Base-by-base conservation (phyloP, 2,329 filamentous ascomycete species). In the Fusarium pseudonygamai region DNA sequence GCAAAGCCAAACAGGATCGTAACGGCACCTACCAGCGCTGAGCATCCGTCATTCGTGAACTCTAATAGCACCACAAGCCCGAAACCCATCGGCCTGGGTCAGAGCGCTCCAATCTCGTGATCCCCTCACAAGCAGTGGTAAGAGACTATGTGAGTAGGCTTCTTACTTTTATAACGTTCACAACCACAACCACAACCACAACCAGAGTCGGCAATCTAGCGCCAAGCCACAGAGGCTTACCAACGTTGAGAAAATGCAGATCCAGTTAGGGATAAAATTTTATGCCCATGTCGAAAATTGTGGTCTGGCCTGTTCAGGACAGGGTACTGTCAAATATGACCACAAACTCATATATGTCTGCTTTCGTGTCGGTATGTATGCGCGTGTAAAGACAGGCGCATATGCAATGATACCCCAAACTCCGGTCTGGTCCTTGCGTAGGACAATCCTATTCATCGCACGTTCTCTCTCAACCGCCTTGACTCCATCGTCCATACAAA, bases 51-150 rank as follows among this genome's bases (percentile, higher is more conserved):
- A 75, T 67, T 63, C 72, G 53, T 60, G 64, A 77, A 78, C 76
- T 78, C 64, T 78, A 77, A 71, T 67, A 60, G 49, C 56, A 72
- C 63, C 64, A 64, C 58, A 62, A 68, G 65, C 70, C 76, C 76
- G 76, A 78, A 76, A 70, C 64, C 72, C 72, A 65, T 78, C 76
- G 75, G 76, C 43, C 64, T 75, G 75, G 75, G 75, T 76, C 76
- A 77, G 72, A 77, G 76, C 75, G 69, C 60, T 62, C 56, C 49
- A 73, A 74, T 67, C 76, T 77, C 70, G 70, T 78, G 73, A 77
- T 78, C 50, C 59, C 73, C 60, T 77, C 64, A 65, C 58, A 64
- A 64, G 32, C 28, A 56, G 56, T 74, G 57, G 57, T 70, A 53
- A 67, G 40, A 42, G 69, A 59, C 68, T 47, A 60, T 62, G 28